Base-by-base conservation (phyloP, 176 grass and related monocot species). In the Urochloa ruziziensis region DNA sequence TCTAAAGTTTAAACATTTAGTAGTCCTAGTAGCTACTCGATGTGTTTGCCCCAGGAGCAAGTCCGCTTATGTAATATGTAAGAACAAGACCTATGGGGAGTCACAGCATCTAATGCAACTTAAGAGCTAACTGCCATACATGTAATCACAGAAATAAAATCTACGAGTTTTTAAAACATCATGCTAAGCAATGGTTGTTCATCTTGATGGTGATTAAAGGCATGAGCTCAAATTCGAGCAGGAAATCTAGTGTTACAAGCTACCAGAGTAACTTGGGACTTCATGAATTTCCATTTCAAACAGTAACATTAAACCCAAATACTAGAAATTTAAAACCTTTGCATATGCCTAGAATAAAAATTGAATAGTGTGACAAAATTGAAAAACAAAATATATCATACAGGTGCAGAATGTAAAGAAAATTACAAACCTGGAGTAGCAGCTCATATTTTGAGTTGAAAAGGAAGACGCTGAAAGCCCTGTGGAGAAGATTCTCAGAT, bases 371-470 rank as follows among this genome's bases (percentile, higher is more conserved):
- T 3, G 16, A 43, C 27, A 83, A 28, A 29, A 71, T 42, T 30
- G 27, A 39, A 82, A 65, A 27, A 48, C 17, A 82, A 65, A 27
- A 48, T 23, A 25, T 13, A 40, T 21, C 9, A 7, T 48, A 24
- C 1, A 33, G 62, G 16, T 75, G 23, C 2, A 33, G 15, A 66
- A 73, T 78, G 25, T 40, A 16, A 25, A 18, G 37, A 17, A 48
- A 72, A 79, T 2, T 51, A 23, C 69, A 78, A 82, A 99, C 96
- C 93, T 99, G 96, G 60, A 99, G 89, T 37, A 99, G 91, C 72
- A 94, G 83, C 80, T 96, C 96, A 89, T 90, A 82, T 63, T 99
- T 99, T 77, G 96, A 94, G 91, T 99, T 99, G 89, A 99, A 99
- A 62, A 99, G 93, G 74, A 99, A 99, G 30, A 92, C 91, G 76